These are phyloP conservation scores for Gastrolobium villosum DNA, from an alignment of 306 rosid genomes.

Conservation along the genomic window DNA sequence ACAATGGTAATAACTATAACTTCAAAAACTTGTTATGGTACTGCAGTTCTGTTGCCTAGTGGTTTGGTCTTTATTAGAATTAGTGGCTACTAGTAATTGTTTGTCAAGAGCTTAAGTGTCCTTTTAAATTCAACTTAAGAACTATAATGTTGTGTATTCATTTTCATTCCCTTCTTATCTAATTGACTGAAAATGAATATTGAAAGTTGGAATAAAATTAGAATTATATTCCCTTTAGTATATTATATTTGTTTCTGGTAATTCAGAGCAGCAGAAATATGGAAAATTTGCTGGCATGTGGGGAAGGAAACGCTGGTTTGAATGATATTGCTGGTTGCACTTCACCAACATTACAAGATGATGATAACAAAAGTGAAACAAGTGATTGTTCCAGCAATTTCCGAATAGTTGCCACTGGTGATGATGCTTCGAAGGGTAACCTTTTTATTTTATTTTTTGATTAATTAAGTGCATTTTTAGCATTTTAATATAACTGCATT, in stretches of 20 bases:
- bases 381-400: conserved; percentile 23
- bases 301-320: background rate
- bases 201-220: too few species aligned
- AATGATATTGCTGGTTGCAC: background rate
- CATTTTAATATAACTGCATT: background rate
- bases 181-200: background rate
- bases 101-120: background rate
- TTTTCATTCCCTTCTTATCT: background rate
- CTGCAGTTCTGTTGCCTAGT: background rate
- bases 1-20: background rate
- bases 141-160: background rate
- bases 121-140: background rate
- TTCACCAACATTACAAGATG: background rate
- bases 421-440: conserved; percentile 29
- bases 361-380: conserved; percentile 4
- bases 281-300: background rate
- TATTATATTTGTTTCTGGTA: background rate
- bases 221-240: background rate
- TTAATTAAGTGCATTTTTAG: conserved; percentile 4
- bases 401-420: background rate
- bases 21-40: background rate
- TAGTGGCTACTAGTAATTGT: background rate
- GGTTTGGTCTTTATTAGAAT: background rate
- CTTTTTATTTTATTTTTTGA: background rate
- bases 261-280: background rate